Base-by-base conservation (phyloP, 169 alveolate genomes). In the Eimeria maxima region DNA sequence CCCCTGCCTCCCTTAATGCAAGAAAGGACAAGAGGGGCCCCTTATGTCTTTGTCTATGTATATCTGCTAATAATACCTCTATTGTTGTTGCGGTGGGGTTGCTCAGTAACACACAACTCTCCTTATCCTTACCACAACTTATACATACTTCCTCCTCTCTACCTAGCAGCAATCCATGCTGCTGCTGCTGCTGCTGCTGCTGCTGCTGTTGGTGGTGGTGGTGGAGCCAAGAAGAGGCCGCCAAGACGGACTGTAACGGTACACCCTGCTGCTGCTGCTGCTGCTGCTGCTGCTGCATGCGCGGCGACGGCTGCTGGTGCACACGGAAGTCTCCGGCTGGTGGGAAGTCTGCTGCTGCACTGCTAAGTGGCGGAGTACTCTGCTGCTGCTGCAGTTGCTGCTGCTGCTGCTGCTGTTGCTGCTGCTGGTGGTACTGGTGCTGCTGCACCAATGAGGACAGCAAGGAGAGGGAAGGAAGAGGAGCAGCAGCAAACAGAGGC, bases 101-200 rank as follows among this genome's bases (percentile, higher is more conserved):
- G 65, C 89, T 47, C 44, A 14, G 38, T 33, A 45, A 60, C 38
- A 45, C 89, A 33, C 89, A 78, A 16, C 44, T 20, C 11, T 78
- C 89, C 22, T 1, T 1, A 0, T 42, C 16, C 65, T 78, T 29
- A 27, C 89, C 89, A 33, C 89, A 78, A 65, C 47, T 78, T 27
- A 29, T 8, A 22, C 89, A 78, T 42, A 29, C 67, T 22, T 27
- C 60, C 27, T 38, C 33, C 67, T 29, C 65, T 27, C 20, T 14
- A 18, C 22, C 65, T 65, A 38, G 88, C 88, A 38, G 88, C 57
- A 38, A 16, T 65, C 8, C 38, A 33, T 78, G 89, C 67, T 78
- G 38, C 65, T 78, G 89, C 89, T 78, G 89, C 89, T 78, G 89
- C 89, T 78, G 89, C 67, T 50, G 57, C 57, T 50, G 57, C 11